phyloP scores from a whole-genome alignment of 2,329 filamentous ascomycete species.

The Talaromyces sp. region DNA sequence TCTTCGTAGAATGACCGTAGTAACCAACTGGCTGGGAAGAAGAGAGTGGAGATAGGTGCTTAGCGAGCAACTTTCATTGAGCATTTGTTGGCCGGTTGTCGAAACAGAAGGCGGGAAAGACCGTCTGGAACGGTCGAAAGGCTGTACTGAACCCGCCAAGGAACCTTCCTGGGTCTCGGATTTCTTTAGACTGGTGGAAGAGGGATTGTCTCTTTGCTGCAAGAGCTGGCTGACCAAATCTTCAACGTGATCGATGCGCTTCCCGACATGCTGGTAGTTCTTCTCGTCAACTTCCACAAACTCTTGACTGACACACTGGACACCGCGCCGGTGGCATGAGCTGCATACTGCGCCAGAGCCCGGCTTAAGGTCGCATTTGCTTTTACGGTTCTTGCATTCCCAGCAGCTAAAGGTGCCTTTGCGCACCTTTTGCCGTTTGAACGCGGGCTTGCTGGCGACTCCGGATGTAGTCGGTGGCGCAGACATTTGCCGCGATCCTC shows the following conservation, averaged over 20 bases:
- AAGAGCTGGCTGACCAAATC: constrained; percentile 1
- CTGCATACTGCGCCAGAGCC: constrained; percentile 38
- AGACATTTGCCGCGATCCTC: not conserved
- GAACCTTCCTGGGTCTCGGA: not conserved
- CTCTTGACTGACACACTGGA: constrained; percentile 22
- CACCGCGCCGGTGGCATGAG: constrained; percentile 42
- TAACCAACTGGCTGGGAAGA: constrained; percentile 11
- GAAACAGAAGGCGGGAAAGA: not conserved
- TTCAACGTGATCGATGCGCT: constrained; percentile 6
- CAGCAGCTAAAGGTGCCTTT: constrained; percentile 57
- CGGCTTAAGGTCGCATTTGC: constrained; percentile 44
- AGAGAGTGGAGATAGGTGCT: constrained; percentile 15
- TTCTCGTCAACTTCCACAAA: not conserved
- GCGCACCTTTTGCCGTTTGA: constrained; percentile 42
- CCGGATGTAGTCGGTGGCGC: not conserved
- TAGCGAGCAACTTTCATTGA: constrained; percentile 14
- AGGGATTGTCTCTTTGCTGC: not conserved
- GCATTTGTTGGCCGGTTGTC: constrained; percentile 12
- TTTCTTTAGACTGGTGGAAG: not conserved
- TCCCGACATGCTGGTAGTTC: not conserved
- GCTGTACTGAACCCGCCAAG: not conserved
- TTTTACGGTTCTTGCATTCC: constrained; percentile 56
- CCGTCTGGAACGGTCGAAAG: not conserved
- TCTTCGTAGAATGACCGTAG: constrained; percentile 10
- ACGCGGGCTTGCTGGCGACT: not conserved